Percentiles rank a stretch among this genome's conserved stretches.
phyloP scores from a whole-genome alignment of 1,284 basidiomycete genomes.

The Lignosus rhinocerotis region DNA sequence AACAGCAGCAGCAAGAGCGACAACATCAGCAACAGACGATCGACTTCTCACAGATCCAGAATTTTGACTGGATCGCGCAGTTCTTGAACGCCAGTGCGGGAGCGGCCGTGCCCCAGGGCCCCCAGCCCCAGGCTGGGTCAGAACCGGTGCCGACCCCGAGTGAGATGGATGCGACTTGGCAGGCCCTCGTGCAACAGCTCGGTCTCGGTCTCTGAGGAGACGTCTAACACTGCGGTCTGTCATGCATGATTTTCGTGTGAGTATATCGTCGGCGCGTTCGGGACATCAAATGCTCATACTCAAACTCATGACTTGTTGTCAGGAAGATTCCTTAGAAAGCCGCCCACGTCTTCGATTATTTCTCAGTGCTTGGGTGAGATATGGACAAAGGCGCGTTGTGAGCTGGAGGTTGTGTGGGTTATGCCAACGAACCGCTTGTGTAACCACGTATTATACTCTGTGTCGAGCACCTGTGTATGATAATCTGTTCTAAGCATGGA shows the following conservation, averaged over 20 bases:
- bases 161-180: slow-evolving; percentile 59
- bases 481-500: no score
- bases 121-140: slow-evolving; percentile 10
- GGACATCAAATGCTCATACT: no score
- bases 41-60: slow-evolving; percentile 8
- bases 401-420: background rate
- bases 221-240: no score
- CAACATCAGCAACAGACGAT: background rate
- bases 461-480: background rate
- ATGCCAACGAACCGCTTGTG: no score
- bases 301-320: no score
- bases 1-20: slow-evolving; percentile 3
- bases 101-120: slow-evolving; percentile 1
- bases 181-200: slow-evolving; percentile 64
- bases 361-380: background rate
- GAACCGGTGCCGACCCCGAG: slow-evolving; percentile 28
- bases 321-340: no score
- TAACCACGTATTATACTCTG: background rate
- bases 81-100: slow-evolving; percentile 9
- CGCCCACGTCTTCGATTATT: no score
- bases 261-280: no score
- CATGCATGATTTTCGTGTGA: no score
- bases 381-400: background rate
- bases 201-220: slow-evolving; percentile 31
- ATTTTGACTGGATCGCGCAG: slow-evolving; percentile 12